Base-by-base conservation (phyloP, 805 yeast species). In the Starmerella roubikii region DNA sequence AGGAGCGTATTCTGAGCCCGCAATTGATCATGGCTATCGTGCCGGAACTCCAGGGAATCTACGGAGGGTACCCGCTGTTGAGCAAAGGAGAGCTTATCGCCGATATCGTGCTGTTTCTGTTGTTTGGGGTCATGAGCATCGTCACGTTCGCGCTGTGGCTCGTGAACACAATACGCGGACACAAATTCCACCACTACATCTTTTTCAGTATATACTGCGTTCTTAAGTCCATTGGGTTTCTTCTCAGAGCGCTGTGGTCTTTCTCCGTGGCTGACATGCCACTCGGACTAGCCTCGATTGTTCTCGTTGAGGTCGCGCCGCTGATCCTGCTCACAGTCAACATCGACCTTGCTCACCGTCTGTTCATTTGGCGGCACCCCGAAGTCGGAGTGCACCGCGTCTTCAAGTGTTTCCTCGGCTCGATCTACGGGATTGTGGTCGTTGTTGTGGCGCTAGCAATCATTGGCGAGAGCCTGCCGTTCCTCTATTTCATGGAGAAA, bases 311-410 rank as follows among this genome's bases (percentile, higher is more conserved):
- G 46, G 59, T 75, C 9, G 74, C 84, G 3, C 66, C 74, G 15
- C 69, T 76, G n/a, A 53, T 73, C 21, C 53, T 78, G 32, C 71
- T 73, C 24, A 67, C 78, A 3, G 64, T 74, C 51, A 76, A 75
- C 52, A 63, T 77, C 55, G 68, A 77, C 18, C 58, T 79, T 37
- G 82, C 82, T 3, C 85, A 78, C 54, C 69, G 88, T 54, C 61
- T 78, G 18, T 76, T 77, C 57, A 76, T 83, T 5, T 77, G 84
- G 81, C 65, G 77, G 54, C 86, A 79, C 53, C 86, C 88, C 7
- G 74, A 71, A 37, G 67, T 74, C 10, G 86, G 85, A 29, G 65
- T 72, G 17, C 55, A 68, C 31, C 60, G 56, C 40, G 42, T 61
- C 26, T 72, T 78, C 50, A 71, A 76, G 71, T 43, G 44, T 25